Base-by-base conservation (phyloP, 768 basidiomycete species). In the Amanita inopinata region DNA sequence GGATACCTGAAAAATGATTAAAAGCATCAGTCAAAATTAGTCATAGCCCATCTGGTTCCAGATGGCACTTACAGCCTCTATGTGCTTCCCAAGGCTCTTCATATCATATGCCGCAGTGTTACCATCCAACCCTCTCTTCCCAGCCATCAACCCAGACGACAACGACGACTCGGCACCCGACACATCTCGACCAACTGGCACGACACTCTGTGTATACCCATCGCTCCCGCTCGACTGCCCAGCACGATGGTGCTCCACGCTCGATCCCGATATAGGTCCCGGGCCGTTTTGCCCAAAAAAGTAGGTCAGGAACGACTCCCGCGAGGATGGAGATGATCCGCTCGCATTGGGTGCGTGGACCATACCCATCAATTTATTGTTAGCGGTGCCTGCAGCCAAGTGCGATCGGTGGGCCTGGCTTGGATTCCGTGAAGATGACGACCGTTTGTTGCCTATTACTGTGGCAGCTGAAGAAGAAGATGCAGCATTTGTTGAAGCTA, bases 21-120 rank as follows among this genome's bases (percentile, higher is more conserved):
- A 15, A 28, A 38, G 20, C 15, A 44, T 20, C 24, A 33, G 46
- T 40, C 42, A 46, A n/a, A n/a, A n/a, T n/a, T n/a, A n/a, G n/a
- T n/a, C n/a, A n/a, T n/a, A 47, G 2, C 19, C 46, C 40, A 41
- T 14, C 38, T 10, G 24, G 38, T 19, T 20, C 33, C 25, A 14
- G 40, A 12, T 38, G 14, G 5, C 14, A 78, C 88, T 72, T 55
- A 97, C 93, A 49, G 93, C 88, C 62, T 99, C 96, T 46, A 99
- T 87, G 56, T 99, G 96, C 63, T 85, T 92, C 32, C 93, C 91
- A 40, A 98, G 69, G 56, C 91, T 96, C 72, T 91, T 97, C 96
- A 99, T 99, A 59, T 98, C 96, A 60, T 80, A 97, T 35, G 87
- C 92, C 43, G 92, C 85, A 52, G 73, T 84, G 58, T 69, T 84